Conservation (phyloP, 2,329 filamentous ascomycete genomes). For the Neofusicoccum umdonicola region DNA sequence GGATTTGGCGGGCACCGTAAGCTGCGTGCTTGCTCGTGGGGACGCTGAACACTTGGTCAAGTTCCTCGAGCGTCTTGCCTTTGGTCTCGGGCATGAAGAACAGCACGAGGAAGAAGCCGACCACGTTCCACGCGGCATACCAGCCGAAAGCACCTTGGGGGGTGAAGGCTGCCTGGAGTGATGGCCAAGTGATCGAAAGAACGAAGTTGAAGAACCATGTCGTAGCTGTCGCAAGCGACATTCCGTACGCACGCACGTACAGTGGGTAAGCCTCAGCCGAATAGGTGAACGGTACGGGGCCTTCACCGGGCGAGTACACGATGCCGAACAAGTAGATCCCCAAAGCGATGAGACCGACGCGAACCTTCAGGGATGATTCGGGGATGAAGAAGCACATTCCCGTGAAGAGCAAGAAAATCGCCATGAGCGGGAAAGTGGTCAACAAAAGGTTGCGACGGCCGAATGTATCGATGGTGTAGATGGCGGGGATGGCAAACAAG, state of each 20-base stretch:
- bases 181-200: slow-evolving; percentile 54
- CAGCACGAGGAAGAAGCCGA: slow-evolving; percentile 52
- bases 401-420: slow-evolving; percentile 50
- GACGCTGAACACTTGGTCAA: slow-evolving; percentile 56
- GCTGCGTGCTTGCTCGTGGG: slow-evolving; percentile 37
- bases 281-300: slow-evolving; percentile 43
- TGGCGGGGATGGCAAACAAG: slow-evolving; percentile 45
- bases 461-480: slow-evolving; percentile 44
- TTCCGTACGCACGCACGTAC: slow-evolving; percentile 43
- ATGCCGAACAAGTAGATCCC: slow-evolving; percentile 53
- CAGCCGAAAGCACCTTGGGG: slow-evolving; percentile 55
- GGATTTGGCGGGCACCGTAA: slow-evolving; percentile 31
- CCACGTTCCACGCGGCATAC: slow-evolving; percentile 57
- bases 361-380: slow-evolving; percentile 25
- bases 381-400: slow-evolving; percentile 41
- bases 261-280: slow-evolving; percentile 46
- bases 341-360: slow-evolving; percentile 35
- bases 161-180: slow-evolving; percentile 47
- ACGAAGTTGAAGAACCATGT: slow-evolving; percentile 59
- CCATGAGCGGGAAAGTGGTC: slow-evolving; percentile 49
- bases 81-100: slow-evolving; percentile 54
- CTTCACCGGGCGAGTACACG: slow-evolving; percentile 48
- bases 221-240: slow-evolving; percentile 51
- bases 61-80: slow-evolving; percentile 30
- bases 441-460: slow-evolving; percentile 43